phyloP scores from a whole-genome alignment of 768 basidiomycete species.

The Rubroboletus pulcherrimus region DNA sequence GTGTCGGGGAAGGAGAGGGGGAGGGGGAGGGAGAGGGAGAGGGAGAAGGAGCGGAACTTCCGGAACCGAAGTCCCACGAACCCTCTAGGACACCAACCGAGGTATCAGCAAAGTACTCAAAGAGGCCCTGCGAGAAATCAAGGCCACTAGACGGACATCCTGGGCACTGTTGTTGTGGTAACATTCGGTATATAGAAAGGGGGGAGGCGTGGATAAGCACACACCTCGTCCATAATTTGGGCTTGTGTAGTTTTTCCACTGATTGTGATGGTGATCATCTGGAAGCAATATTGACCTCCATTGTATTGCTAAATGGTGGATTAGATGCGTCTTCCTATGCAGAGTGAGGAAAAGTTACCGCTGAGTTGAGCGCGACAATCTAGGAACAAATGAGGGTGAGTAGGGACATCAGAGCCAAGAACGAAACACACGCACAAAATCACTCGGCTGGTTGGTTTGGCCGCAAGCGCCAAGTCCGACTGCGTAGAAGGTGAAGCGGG shows the following conservation, averaged over 20 bases:
- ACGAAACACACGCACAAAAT: conserved; percentile 31
- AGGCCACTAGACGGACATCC: conserved; percentile 63
- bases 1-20: conserved; percentile 9
- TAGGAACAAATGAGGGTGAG: conserved; percentile 21
- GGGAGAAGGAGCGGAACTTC: conserved; percentile 18
- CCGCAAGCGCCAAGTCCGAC: conserved; percentile 47
- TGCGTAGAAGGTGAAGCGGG: conserved; percentile 37
- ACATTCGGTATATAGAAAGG: neutral
- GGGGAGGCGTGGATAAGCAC: neutral
- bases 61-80: conserved; percentile 47
- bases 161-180: conserved; percentile 46
- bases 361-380: conserved; percentile 50
- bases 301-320: conserved; percentile 48
- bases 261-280: conserved; percentile 58
- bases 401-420: neutral
- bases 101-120: conserved; percentile 51
- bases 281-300: conserved; percentile 50
- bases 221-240: conserved; percentile 58
- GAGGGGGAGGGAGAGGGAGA: conserved; percentile 24
- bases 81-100: conserved; percentile 55
- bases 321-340: conserved; percentile 1
- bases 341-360: conserved; percentile 11
- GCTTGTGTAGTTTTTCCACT: conserved; percentile 57
- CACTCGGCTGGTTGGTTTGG: conserved; percentile 20
- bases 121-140: conserved; percentile 66